These are phyloP conservation scores for Steccherinum ochraceum DNA, from an alignment of 768 basidiomycete genomes.

Conservation along the genomic window DNA sequence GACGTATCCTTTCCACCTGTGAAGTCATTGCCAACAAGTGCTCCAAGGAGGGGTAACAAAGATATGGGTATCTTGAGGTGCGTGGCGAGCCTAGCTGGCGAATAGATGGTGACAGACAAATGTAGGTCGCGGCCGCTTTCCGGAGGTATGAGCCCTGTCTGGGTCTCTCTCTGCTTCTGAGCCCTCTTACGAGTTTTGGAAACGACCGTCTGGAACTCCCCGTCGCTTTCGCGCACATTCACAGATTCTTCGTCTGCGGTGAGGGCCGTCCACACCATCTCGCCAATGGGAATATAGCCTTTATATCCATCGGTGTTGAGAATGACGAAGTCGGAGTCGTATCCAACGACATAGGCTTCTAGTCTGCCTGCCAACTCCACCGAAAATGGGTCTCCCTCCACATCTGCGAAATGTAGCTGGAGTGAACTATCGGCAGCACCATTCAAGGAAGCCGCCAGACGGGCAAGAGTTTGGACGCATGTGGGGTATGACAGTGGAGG, in stretches of 20 bases:
- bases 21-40: constrained; percentile 79
- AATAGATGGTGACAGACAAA: constrained; percentile 50
- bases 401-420: constrained; percentile 67
- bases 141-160: constrained; percentile 48
- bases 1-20: constrained; percentile 33
- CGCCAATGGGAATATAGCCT: constrained; percentile 72
- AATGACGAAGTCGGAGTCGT: constrained; percentile 80
- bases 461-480: constrained; percentile 50
- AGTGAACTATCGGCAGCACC: constrained; percentile 24
- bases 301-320: constrained; percentile 69
- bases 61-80: constrained; percentile 64
- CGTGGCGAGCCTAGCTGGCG: constrained; percentile 52
- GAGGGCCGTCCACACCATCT: constrained; percentile 58
- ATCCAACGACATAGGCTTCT: constrained; percentile 68
- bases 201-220: constrained; percentile 54
- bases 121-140: constrained; percentile 26
- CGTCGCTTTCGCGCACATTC: constrained; percentile 32
- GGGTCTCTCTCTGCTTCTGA: constrained; percentile 6
- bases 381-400: constrained; percentile 79
- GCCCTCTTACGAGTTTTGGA: constrained; percentile 44
- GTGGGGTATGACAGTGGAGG: constrained; percentile 60
- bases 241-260: constrained; percentile 18
- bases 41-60: constrained; percentile 71
- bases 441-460: constrained; percentile 12
- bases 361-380: constrained; percentile 75